Conservation (phyloP, 257 asterid species). For the Solanum clarkiae region DNA sequence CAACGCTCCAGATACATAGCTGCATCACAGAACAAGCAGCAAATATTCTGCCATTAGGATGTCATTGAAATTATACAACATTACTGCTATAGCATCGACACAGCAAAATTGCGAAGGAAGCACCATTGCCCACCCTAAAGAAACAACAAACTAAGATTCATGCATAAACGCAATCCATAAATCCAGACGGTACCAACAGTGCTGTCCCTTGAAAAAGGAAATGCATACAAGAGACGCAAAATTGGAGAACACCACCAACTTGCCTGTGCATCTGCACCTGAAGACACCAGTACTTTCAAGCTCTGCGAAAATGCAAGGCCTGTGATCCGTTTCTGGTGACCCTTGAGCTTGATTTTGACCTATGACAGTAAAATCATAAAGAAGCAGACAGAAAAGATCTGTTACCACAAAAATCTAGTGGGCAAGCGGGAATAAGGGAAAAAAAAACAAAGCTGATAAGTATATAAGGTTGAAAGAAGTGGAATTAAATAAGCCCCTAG, state of each 20-base stretch:
- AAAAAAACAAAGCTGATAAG: not conserved
- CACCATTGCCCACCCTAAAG: not conserved
- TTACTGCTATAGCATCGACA: not conserved
- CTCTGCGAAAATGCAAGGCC: conserved; percentile 93
- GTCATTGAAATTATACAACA: not conserved
- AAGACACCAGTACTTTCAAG: conserved; percentile 77
- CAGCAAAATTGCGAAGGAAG: not conserved
- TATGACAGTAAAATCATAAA: not conserved
- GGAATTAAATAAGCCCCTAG: not conserved
- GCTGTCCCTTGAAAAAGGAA: not conserved
- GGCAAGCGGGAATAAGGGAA: not conserved
- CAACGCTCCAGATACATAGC: conserved; percentile 80
- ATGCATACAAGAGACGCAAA: not conserved
- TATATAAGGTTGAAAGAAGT: not conserved
- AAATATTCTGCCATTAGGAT: not conserved
- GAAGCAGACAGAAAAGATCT: not conserved
- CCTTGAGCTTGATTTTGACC: conserved; percentile 92
- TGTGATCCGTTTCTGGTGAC: conserved; percentile 85
- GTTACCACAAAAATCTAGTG: not conserved
- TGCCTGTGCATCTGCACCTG: conserved; percentile 97
- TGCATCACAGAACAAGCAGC: conserved; percentile 16
- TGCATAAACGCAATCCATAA: not conserved
- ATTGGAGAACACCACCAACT: conserved; percentile 2
- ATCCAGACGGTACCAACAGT: not conserved
- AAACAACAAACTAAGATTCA: not conserved